These are phyloP conservation scores for Penicillium sp. DNA, from an alignment of 2,329 filamentous ascomycete genomes.

Conservation along the genomic window DNA sequence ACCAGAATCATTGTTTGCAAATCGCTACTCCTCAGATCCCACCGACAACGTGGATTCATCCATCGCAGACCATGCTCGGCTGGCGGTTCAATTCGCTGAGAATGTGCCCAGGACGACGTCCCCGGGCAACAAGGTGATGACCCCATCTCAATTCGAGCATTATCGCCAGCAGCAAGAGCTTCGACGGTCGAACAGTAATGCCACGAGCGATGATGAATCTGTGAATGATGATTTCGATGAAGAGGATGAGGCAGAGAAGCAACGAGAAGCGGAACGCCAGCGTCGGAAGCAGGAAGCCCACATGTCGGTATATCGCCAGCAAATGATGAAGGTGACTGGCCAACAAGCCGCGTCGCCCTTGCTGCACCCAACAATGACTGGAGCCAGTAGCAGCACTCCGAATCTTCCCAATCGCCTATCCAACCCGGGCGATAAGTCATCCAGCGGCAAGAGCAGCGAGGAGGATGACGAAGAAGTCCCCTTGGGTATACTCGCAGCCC, in stretches of 20 bases:
- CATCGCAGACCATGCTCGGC: conserved; percentile 45
- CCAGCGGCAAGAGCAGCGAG: conserved; percentile 40
- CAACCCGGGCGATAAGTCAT: conserved; percentile 37
- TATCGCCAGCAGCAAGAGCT: conserved; percentile 69
- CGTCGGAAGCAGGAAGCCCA: conserved; percentile 85
- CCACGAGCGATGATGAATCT: conserved; percentile 49
- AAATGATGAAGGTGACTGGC: conserved; percentile 95
- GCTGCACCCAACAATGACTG: conserved; percentile 55
- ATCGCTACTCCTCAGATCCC: conserved; percentile 14
- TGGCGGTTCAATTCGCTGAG: conserved; percentile 48
- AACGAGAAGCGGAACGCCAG: conserved; percentile 69
- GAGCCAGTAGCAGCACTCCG: conserved; percentile 60
- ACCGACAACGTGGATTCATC: conserved; percentile 25
- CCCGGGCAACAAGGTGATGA: conserved; percentile 75
- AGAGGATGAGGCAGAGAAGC: conserved; percentile 75
- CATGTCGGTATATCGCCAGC: conserved; percentile 83
- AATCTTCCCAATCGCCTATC: conserved; percentile 51
- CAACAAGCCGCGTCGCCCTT: conserved; percentile 56
- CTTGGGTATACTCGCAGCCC: conserved; percentile 78
- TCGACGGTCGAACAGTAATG: conserved; percentile 56
- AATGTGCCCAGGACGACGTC: conserved; percentile 35
- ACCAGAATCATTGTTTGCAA: conserved; percentile 15
- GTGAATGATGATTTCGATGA: conserved; percentile 67
- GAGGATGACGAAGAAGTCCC: conserved; percentile 87
- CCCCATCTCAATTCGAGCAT: conserved; percentile 78